phyloP scores from a whole-genome alignment of 2,329 filamentous ascomycete genomes.

The Fusarium domesticum region DNA sequence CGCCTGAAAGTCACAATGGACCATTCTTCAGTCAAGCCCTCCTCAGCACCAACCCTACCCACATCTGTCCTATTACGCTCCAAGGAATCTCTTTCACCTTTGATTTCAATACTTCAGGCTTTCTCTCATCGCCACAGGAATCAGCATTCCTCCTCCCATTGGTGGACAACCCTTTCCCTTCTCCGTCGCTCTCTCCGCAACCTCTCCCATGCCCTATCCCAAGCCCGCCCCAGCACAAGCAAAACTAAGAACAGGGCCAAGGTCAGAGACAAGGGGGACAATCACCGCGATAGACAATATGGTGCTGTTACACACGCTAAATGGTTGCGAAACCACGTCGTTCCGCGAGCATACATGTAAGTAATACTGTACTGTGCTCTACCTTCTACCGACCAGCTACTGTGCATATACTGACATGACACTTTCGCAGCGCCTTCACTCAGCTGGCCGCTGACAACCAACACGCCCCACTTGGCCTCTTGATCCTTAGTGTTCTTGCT shows the following conservation, averaged over 20 bases:
- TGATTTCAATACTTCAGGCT: constrained; percentile 61
- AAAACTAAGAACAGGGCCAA: constrained; percentile 9
- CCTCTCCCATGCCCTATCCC: constrained; percentile 40
- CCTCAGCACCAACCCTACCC: background rate
- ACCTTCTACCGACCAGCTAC: no score
- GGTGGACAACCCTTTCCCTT: constrained; percentile 73
- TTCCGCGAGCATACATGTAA: constrained; percentile 39
- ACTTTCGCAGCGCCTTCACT: constrained; percentile 55
- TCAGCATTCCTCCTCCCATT: constrained; percentile 77
- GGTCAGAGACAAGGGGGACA: background rate
- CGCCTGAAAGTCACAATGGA: background rate
- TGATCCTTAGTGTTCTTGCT: constrained; percentile 63
- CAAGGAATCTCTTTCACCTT: constrained; percentile 35
- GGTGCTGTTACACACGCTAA: constrained; percentile 21
- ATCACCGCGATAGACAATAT: background rate
- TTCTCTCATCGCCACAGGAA: constrained; percentile 85
- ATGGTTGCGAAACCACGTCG: constrained; percentile 31
- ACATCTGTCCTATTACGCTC: constrained; percentile 12
- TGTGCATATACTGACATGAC: background rate
- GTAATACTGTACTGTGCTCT: constrained; percentile 13
- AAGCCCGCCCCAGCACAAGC: constrained; percentile 1
- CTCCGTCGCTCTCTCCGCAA: constrained; percentile 64
- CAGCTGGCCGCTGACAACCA: constrained; percentile 69
- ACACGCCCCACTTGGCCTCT: constrained; percentile 67
- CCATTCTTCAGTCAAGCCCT: background rate